Conservation (phyloP, 1,284 basidiomycete species). For the Ceratobasidium sp. region DNA sequence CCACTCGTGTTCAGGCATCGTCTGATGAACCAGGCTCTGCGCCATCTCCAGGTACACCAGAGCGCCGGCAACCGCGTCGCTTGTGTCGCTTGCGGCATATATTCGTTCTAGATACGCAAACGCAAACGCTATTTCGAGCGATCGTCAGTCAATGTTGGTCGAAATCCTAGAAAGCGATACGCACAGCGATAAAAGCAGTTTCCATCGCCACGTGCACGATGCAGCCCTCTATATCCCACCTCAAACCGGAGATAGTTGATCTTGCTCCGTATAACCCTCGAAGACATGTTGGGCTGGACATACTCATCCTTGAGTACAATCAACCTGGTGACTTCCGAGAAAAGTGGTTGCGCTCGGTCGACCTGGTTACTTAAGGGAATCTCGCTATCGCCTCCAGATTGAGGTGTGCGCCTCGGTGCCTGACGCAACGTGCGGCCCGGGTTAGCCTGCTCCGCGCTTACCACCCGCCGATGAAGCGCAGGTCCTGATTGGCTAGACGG, state of each 20-base stretch:
- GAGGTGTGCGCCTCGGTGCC: too few relatives aligned
- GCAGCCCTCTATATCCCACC: conserved; percentile 35
- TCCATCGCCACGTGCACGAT: conserved; percentile 39
- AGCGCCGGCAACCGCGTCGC: conserved; percentile 24
- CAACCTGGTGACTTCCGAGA: conserved; percentile 3
- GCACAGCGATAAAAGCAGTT: conserved; percentile 42
- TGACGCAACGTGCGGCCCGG: too few relatives aligned
- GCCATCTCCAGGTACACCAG: conserved; percentile 35
- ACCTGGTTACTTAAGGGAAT: neutral
- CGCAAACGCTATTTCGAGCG: conserved; percentile 19
- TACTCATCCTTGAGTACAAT: conserved; percentile 41
- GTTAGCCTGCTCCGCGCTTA: too few relatives aligned
- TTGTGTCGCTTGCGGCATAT: conserved; percentile 21
- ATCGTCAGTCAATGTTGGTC: neutral
- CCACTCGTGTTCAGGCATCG: conserved; percentile 9
- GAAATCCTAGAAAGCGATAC: neutral
- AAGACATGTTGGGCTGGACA: conserved; percentile 31
- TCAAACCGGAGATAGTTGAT: conserved; percentile 44
- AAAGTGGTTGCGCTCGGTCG: conserved; percentile 31
- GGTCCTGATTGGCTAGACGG: too few relatives aligned
- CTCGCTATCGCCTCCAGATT: too few relatives aligned
- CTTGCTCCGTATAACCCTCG: conserved; percentile 40
- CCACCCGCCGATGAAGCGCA: too few relatives aligned
- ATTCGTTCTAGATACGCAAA: conserved; percentile 34
- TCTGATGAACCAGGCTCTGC: conserved; percentile 8